These are phyloP conservation scores for Cladosporium sp. DNA, from an alignment of 2,329 filamentous ascomycete genomes.

Conservation along the genomic window DNA sequence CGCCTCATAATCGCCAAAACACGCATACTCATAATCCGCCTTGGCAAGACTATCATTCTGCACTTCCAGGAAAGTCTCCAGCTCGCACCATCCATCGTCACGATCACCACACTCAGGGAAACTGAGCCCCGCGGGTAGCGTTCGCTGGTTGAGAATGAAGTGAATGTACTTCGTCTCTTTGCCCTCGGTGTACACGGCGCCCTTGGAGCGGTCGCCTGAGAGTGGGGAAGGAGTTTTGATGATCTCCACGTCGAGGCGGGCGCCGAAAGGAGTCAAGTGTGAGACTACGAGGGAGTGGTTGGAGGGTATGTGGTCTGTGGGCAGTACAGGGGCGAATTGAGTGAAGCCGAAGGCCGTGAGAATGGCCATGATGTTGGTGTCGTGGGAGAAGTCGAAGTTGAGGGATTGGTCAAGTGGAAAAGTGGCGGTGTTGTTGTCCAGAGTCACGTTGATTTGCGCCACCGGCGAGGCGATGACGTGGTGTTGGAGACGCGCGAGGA, in stretches of 20 bases:
- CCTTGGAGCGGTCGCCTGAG: conserved; percentile 50
- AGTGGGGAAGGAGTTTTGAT: conserved; percentile 68
- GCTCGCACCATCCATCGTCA: conserved; percentile 75
- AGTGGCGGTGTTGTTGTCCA: conserved; percentile 66
- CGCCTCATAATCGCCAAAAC: conserved; percentile 59
- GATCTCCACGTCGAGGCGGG: conserved; percentile 71
- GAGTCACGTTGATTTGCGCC: conserved; percentile 62
- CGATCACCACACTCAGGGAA: conserved; percentile 65
- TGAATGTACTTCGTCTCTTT: conserved; percentile 68
- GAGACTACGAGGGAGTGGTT: conserved; percentile 64
- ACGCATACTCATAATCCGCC: conserved; percentile 66
- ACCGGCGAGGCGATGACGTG: conserved; percentile 51
- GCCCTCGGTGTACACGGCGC: conserved; percentile 48
- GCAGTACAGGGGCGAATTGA: conserved; percentile 65
- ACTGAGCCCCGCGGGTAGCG: conserved; percentile 66
- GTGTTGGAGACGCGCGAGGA: conserved; percentile 67
- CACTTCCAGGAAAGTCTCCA: conserved; percentile 65
- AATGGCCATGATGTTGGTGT: conserved; percentile 62
- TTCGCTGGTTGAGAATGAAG: conserved; percentile 69
- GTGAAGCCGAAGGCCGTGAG: conserved; percentile 71
- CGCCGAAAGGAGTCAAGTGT: conserved; percentile 70
- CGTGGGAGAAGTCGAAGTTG: conserved; percentile 77
- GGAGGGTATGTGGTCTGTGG: conserved; percentile 54
- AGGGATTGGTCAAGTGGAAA: conserved; percentile 73
- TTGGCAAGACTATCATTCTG: conserved; percentile 59